These are phyloP conservation scores for Aspergillus coremiiformis DNA, from an alignment of 495 filamentous ascomycete species.

Conservation along the genomic window DNA sequence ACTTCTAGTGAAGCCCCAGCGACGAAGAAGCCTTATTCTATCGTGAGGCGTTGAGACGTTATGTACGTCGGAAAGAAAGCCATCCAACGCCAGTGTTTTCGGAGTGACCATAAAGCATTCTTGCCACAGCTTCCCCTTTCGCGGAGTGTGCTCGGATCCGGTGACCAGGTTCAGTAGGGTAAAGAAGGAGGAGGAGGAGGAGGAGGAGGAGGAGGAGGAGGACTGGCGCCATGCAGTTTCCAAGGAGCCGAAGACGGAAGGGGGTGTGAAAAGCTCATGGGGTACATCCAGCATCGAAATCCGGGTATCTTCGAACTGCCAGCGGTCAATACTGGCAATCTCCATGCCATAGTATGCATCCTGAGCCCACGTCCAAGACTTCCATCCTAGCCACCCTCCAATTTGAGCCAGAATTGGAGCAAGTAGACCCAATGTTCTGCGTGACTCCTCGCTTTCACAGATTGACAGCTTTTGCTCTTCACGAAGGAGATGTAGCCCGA, in stretches of 20 bases:
- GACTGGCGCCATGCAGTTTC: slow-evolving; percentile 33
- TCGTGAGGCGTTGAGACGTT: slow-evolving; percentile 25
- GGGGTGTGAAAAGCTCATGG: slow-evolving; percentile 55
- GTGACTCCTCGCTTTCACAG: slow-evolving; percentile 48
- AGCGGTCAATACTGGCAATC: slow-evolving; percentile 51
- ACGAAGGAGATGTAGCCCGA: slow-evolving; percentile 73
- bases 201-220: slow-evolving; percentile 47
- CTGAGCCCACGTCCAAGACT: slow-evolving; percentile 52
- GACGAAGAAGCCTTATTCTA: slow-evolving; percentile 36
- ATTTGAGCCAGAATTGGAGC: slow-evolving; percentile 71
- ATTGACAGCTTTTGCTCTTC: slow-evolving; percentile 85
- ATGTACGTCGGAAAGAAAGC: slow-evolving; percentile 42
- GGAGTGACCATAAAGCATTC: slow-evolving; percentile 49
- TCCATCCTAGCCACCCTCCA: slow-evolving; percentile 78
- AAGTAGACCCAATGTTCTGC: slow-evolving; percentile 47
- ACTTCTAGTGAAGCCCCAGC: slow-evolving; percentile 37
- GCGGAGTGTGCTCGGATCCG: slow-evolving; percentile 29
- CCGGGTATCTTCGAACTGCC: slow-evolving; percentile 52
- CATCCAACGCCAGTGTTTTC: slow-evolving; percentile 57
- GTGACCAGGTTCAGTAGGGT: slow-evolving; percentile 52
- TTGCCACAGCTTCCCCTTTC: slow-evolving; percentile 34
- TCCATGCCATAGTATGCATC: slow-evolving; percentile 63
- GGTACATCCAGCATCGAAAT: slow-evolving; percentile 42
- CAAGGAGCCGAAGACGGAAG: slow-evolving; percentile 64
- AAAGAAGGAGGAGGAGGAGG: slow-evolving; percentile 46